Conservation (phyloP, 1,139 yeast species). For the Kazachstania sp. region DNA sequence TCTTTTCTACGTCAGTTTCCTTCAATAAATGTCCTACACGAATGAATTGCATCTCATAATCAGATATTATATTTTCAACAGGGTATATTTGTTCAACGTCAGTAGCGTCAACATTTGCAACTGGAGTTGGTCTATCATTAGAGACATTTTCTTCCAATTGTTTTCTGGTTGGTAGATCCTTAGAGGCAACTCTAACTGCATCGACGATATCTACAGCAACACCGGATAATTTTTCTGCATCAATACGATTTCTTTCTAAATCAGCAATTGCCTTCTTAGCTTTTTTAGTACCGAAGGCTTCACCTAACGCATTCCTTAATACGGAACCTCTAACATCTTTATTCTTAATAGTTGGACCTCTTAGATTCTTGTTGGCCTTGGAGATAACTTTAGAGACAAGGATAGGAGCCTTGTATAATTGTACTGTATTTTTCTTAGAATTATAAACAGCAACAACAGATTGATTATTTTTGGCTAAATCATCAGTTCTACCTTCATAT, state of each 20-base stretch:
- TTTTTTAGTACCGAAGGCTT: constrained; percentile 93
- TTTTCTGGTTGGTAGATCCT: constrained; percentile 60
- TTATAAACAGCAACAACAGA: constrained; percentile 68
- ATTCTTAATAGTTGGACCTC: constrained; percentile 57
- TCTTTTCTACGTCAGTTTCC: constrained; percentile 42
- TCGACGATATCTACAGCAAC: constrained; percentile 77
- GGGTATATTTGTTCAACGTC: constrained; percentile 79
- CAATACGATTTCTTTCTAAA: constrained; percentile 75
- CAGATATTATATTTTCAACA: constrained; percentile 58
- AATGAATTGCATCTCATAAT: constrained; percentile 53
- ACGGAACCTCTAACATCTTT: constrained; percentile 44
- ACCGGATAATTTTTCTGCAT: constrained; percentile 67
- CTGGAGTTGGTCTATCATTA: constrained; percentile 76
- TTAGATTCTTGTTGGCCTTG: constrained; percentile 41
- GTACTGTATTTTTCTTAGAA: constrained; percentile 48
- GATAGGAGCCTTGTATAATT: constrained; percentile 55
- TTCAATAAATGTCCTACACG: constrained; percentile 50
- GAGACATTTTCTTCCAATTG: constrained; percentile 46
- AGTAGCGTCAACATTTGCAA: constrained; percentile 65
- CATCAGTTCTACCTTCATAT: constrained; percentile 52
- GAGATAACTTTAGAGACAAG: constrained; percentile 47
- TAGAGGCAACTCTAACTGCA: constrained; percentile 62
- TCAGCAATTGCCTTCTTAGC: constrained; percentile 87
- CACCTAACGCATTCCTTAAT: constrained; percentile 80
- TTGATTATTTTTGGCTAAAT: constrained; percentile 32